Percentiles rank a stretch among this genome's conserved stretches.
phyloP scores from a whole-genome alignment of 495 filamentous ascomycete species.

The Thozetella sp. region DNA sequence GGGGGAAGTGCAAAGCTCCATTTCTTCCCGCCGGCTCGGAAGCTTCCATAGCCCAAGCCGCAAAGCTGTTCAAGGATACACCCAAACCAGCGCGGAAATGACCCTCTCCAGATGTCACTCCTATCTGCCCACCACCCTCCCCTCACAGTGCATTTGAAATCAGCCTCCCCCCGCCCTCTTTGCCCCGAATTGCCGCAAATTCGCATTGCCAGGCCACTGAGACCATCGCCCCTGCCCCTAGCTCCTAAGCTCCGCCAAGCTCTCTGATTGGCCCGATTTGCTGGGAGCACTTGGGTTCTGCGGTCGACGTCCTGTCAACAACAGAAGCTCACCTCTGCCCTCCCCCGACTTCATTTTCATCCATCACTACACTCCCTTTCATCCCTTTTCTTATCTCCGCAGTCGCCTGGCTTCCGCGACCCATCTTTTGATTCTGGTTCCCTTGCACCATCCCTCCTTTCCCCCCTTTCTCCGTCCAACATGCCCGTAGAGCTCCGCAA shows the following conservation, averaged over 20 bases:
- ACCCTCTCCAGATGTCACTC: neutral
- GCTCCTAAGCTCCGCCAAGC: neutral
- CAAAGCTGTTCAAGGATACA: neutral
- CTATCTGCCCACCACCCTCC: neutral
- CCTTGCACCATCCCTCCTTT: slow-evolving; percentile 3
- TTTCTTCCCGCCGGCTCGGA: neutral
- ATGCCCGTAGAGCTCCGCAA: slow-evolving; percentile 72
- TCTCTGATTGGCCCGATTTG: neutral
- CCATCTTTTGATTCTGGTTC: neutral
- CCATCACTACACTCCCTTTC: neutral
- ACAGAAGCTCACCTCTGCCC: slow-evolving; percentile 2
- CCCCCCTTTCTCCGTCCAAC: slow-evolving; percentile 9
- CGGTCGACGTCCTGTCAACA: neutral
- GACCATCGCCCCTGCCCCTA: neutral
- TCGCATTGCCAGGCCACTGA: slow-evolving; percentile 1
- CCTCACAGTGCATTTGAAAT: neutral
- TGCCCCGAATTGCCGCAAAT: slow-evolving; percentile 2
- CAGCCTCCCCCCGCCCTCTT: neutral
- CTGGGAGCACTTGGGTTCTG: neutral
- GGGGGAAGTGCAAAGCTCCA: neutral
- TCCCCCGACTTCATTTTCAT: slow-evolving; percentile 8
- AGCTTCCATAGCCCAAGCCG: neutral
- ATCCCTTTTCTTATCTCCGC: slow-evolving; percentile 1
- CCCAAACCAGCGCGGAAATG: neutral
- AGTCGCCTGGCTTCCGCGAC: slow-evolving; percentile 12